A percentile compares a stretch with the other conserved stretches of the same genome.
phyloP scores from a whole-genome alignment of 1,139 yeast genomes.

The Saccharomyces hybrid region DNA sequence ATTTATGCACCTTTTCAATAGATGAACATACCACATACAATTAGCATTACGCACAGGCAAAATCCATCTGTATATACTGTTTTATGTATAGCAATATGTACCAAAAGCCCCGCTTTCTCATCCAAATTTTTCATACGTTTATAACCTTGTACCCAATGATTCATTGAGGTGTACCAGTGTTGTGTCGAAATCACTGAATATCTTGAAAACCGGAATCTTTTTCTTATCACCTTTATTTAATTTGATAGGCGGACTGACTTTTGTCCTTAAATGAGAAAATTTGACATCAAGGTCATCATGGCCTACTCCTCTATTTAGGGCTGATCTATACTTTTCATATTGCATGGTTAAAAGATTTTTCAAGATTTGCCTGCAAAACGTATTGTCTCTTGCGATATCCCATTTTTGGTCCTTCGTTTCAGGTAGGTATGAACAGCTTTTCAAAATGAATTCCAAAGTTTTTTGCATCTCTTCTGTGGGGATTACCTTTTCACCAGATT shows the following conservation, averaged over 20 bases:
- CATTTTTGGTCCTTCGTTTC: slow-evolving; percentile 5
- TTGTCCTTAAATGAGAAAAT: neutral
- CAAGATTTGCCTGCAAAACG: slow-evolving; percentile 19
- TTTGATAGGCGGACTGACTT: neutral
- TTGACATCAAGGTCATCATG: neutral
- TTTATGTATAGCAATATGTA: neutral
- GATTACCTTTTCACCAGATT: neutral
- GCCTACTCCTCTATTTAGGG: neutral
- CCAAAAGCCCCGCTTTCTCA: neutral
- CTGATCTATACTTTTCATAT: slow-evolving; percentile 14
- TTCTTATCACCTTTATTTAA: neutral
- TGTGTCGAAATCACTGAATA: slow-evolving; percentile 22
- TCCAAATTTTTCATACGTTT: neutral
- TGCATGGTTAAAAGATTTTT: slow-evolving; percentile 25
- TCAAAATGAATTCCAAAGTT: slow-evolving; percentile 19
- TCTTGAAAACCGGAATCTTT: slow-evolving; percentile 3
- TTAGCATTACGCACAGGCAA: slow-evolving; percentile 1
- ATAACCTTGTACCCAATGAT: slow-evolving; percentile 20
- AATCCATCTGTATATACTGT: slow-evolving; percentile 1
- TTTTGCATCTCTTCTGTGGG: slow-evolving; percentile 8
- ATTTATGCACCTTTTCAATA: neutral
- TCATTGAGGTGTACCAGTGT: slow-evolving; percentile 23
- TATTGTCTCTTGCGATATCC: slow-evolving; percentile 12
- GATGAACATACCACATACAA: neutral
- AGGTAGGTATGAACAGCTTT: slow-evolving; percentile 13